A percentile compares a stretch with the other conserved stretches of the same genome.
phyloP scores from a whole-genome alignment of 2,329 filamentous ascomycete species.

The Amesomyces nigricolor region DNA sequence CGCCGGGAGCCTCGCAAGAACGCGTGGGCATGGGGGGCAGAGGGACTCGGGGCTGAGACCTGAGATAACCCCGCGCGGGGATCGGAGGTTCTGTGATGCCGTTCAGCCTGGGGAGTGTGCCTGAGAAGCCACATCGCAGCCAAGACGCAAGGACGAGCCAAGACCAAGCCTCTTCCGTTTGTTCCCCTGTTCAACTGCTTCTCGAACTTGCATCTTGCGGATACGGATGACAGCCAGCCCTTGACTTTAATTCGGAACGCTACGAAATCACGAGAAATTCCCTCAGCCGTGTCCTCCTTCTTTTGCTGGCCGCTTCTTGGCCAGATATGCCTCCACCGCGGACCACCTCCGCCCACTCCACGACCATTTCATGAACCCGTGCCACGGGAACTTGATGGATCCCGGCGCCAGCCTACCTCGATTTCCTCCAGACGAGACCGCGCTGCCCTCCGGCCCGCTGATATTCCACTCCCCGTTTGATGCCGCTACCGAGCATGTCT shows the following conservation, averaged over 20 bases:
- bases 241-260: no score
- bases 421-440: background rate
- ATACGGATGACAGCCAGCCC: no score
- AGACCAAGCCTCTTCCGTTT: no score
- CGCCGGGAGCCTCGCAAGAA: no score
- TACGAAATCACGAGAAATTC: no score
- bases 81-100: background rate
- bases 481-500: slow-evolving; percentile 1
- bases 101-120: background rate
- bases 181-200: no score
- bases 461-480: slow-evolving; percentile 6
- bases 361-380: background rate
- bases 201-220: no score
- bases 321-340: slow-evolving; percentile 1
- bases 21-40: no score
- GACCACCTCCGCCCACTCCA: background rate
- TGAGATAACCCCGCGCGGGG: background rate
- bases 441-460: background rate
- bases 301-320: background rate
- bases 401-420: background rate
- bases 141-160: no score
- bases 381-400: slow-evolving; percentile 5
- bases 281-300: background rate
- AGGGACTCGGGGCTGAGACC: background rate
- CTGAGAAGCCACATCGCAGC: background rate